Conservation (phyloP, 2,329 filamentous ascomycete species). For the Periconia macrospinosa region DNA sequence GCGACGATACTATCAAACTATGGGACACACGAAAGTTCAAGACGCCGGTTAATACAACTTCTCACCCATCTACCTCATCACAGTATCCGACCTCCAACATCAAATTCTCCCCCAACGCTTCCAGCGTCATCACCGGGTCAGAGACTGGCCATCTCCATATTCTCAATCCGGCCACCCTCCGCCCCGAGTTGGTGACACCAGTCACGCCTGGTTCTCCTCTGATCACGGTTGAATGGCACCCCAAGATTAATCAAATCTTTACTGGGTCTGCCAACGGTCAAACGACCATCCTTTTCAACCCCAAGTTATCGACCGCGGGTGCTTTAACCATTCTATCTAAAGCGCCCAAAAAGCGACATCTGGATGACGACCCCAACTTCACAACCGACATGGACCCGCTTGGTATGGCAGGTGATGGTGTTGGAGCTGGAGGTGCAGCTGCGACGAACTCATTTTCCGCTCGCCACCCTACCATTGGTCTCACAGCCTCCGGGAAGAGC, state of each 20-base stretch:
- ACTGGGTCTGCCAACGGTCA: conserved; percentile 91
- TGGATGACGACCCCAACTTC: conserved; percentile 87
- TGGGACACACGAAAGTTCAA: conserved; percentile 99
- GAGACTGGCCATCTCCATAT: conserved; percentile 85
- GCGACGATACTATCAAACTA: conserved; percentile 89
- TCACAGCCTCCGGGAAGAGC: conserved; percentile 76
- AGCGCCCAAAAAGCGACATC: conserved; percentile 89
- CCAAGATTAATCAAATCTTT: conserved; percentile 93
- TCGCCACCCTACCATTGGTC: conserved; percentile 69
- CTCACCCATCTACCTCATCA: conserved; percentile 79
- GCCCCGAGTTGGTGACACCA: conserved; percentile 79
- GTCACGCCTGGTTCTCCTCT: conserved; percentile 84
- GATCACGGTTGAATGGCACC: conserved; percentile 87
- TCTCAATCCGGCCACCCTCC: conserved; percentile 87
- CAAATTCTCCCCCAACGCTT: conserved; percentile 80
- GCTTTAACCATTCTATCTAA: conserved; percentile 89
- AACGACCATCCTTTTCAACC: conserved; percentile 88
- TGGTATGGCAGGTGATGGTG: conserved; percentile 81
- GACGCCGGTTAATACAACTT: conserved; percentile 75
- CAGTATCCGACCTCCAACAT: conserved; percentile 87
- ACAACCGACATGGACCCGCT: conserved; percentile 73
- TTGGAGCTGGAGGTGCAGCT: conserved; percentile 52
- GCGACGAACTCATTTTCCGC: conserved; percentile 54
- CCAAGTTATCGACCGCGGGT: conserved; percentile 76
- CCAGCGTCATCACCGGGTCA: conserved; percentile 87